phyloP scores from a whole-genome alignment of 495 filamentous ascomycete species.

The Antarctomyces pellizariae region DNA sequence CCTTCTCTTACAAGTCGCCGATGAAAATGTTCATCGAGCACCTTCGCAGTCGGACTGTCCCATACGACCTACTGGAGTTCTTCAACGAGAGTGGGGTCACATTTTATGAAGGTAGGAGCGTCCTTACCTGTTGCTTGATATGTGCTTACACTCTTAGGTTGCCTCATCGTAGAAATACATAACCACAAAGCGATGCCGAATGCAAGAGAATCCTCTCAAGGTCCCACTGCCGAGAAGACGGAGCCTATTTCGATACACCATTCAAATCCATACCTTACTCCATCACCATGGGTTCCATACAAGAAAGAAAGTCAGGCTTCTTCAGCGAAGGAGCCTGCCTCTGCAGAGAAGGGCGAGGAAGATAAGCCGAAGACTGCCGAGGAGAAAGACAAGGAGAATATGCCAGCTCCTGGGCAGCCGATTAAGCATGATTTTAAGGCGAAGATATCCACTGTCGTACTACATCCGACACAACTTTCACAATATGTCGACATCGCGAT shows the following conservation, averaged over 20 bases:
- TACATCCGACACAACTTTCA: constrained; percentile 61
- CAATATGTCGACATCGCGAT: constrained; percentile 50
- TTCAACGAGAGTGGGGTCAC: constrained; percentile 38
- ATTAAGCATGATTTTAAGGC: constrained; percentile 22
- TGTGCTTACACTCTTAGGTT: constrained; percentile 24
- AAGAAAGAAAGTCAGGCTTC: constrained; percentile 24
- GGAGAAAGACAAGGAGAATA: constrained; percentile 23
- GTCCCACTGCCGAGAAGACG: constrained; percentile 30
- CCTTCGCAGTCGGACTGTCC: constrained; percentile 22
- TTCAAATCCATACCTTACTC: constrained; percentile 66
- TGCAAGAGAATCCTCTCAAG: constrained; percentile 29
- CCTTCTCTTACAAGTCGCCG: constrained; percentile 71
- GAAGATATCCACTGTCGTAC: constrained; percentile 51
- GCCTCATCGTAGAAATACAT: constrained; percentile 77
- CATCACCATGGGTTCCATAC: constrained; percentile 65
- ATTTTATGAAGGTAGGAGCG: constrained; percentile 66
- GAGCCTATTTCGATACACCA: constrained; percentile 75
- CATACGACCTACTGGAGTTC: constrained; percentile 28
- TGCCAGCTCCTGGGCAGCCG: constrained; percentile 23
- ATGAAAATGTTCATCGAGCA: constrained; percentile 73
- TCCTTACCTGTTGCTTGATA: background rate
- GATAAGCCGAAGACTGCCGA: constrained; percentile 15
- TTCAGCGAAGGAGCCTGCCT: constrained; percentile 10
- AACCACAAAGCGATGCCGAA: constrained; percentile 52
- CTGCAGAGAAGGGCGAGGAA: constrained; percentile 11